Evolutionary conservation across 176 grass and related monocot species (phyloP), one percentile per base, ranked within the genome.

Genomic region (Pontederia paniculata): DNA sequence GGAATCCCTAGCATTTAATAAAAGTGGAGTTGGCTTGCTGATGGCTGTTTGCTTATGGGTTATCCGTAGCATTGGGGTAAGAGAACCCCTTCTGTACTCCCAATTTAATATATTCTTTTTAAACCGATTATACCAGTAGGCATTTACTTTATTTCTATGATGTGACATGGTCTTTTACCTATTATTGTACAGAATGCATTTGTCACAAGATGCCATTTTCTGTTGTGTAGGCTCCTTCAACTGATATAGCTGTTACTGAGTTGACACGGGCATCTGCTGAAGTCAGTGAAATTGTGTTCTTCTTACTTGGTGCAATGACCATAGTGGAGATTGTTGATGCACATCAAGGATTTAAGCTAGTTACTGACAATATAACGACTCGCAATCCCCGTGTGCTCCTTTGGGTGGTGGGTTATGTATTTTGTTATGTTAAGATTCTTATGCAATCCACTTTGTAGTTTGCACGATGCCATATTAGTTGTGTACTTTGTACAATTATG

Each of bases 311-410:
- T 79, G 86, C 91, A 75, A 97, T 97, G 91, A 90, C 91, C 20
- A 84, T 90, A 74, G 91, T 97, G 63, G 91, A 97, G 68, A 90
- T 97, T 86, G 83, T 97, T 73, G 91, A 89, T 89, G 86, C 91
- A 56, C 91, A 96, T 78, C 85, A 89, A 80, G 86, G 91, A 55
- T 96, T 96, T 75, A 96, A 96, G 71, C 60, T 96, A n/a, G 77
- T 96, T 63, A 96, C 91, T 61, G 86, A 96, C 66, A 96, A 81
- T 68, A 96, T 96, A 73, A 89, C 91, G 54, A 96, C 91, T 69
- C 74, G 91, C 72, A 96, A 81, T 48, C 77, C 77, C 58, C 81
- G 54, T 78, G 71, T 73, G 63, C 91, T 96, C 76, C 77, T 96
- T 64, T 96, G 91, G 91, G 91, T 89, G 86, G 91, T 96, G 70